A percentile compares a stretch with the other conserved stretches of the same genome.
Evolutionary conservation across 371 early-diverging fungal genomes (phyloP).

Genomic region (Rhizopus sp.): DNA sequence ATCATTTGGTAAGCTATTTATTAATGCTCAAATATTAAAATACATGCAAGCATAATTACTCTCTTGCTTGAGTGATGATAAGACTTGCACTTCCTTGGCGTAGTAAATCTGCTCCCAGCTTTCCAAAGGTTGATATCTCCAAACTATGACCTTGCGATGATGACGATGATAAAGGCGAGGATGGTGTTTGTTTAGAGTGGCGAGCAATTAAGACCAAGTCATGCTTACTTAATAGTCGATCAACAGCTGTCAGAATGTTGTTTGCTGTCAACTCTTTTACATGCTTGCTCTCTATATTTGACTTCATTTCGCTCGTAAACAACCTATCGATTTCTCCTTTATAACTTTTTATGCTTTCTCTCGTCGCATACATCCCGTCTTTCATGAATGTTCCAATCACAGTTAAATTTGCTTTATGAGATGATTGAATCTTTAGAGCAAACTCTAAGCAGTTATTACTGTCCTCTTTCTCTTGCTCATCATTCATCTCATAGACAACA

Average conservation of each 20-base stretch:
- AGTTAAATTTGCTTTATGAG: conserved; percentile 8
- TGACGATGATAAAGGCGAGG: neutral
- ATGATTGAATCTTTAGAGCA: conserved; percentile 34
- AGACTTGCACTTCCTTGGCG: neutral
- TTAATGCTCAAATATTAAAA: too few species aligned
- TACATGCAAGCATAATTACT: neutral
- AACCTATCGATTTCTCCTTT: neutral
- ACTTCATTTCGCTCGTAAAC: neutral
- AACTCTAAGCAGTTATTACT: conserved; percentile 13
- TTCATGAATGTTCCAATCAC: conserved; percentile 10
- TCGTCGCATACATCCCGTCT: neutral
- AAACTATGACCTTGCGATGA: neutral
- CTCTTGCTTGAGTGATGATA: neutral
- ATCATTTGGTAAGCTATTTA: too few species aligned
- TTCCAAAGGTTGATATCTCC: neutral
- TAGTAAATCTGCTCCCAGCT: neutral
- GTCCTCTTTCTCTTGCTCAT: conserved; percentile 20
- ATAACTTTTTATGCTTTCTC: neutral
- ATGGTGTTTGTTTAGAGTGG: neutral
- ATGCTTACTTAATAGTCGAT: conserved; percentile 4
- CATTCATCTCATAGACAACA: conserved; percentile 16
- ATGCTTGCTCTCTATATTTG: conserved; percentile 4
- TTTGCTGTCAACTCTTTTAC: neutral
- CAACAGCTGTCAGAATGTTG: neutral
- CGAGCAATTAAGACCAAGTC: conserved; percentile 20